Base-by-base conservation (phyloP, 306 rosid species). In the Neltuma alba region DNA sequence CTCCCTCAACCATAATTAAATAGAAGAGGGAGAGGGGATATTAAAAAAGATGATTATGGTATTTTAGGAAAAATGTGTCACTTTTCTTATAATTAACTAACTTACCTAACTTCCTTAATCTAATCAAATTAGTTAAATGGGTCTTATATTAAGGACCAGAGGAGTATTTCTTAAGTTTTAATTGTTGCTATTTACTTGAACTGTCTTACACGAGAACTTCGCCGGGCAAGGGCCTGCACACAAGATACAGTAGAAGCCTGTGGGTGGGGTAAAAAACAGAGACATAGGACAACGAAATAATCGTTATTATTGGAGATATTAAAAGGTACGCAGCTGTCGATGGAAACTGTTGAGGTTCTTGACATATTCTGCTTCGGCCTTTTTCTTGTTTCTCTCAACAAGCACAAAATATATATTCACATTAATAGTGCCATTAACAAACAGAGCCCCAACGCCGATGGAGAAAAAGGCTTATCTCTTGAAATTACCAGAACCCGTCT, bases 401-500 rank as follows among this genome's bases (percentile, higher is more conserved):
- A 37, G n/a, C 25, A 38, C 72, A 67, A 38, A 36, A 36, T 4
- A 4, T 15, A 67, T 38, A 7, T 36, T 38, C 50, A 38, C 13
- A 21, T 10, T 1, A 27, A 64, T 2, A 0, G n/a, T 38, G 31
- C 3, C 50, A 67, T 2, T 8, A 38, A 30, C 7, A 2, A 45
- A 70, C 74, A 6, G 9, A 44, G 37, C 58, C 27, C 55, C 82
- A 44, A 72, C 58, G 36, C 72, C 40, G 67, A 77, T 57, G 71
- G 80, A 76, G 81, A 80, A 78, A 54, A 30, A 54, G 30, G 61
- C 6, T 28, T 82, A 77, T 68, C 85, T 90, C 42, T 65, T 90
- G 74, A 89, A 87, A 81, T 76, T 88, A 78, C 94, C 94, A 30
- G 88, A 90, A 63, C 57, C 83, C 78, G 74, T 84, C 38, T 75